phyloP scores from a whole-genome alignment of 73 alveolate genomes.

The Paramecium bursaria region DNA sequence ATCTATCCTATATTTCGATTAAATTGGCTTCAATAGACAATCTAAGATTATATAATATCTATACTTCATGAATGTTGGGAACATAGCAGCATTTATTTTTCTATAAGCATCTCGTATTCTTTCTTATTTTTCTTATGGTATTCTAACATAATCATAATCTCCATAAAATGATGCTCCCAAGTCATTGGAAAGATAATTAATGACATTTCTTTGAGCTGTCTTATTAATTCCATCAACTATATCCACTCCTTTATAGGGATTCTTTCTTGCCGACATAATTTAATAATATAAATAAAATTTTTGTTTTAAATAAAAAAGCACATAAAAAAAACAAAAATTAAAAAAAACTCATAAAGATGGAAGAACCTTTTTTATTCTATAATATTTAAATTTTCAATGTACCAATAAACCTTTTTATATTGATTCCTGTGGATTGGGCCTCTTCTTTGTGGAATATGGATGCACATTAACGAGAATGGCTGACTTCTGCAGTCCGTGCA shows the following conservation, averaged over 20 bases:
- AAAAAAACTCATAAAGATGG: too few relatives aligned
- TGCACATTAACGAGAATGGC: slow-evolving; percentile 48
- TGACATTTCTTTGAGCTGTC: too few relatives aligned
- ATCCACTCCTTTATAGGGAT: too few relatives aligned
- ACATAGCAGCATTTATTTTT: slow-evolving; percentile 4
- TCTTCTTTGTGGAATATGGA: slow-evolving; percentile 28
- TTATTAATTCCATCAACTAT: too few relatives aligned
- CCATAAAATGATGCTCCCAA: too few relatives aligned
- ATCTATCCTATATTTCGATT: slow-evolving; percentile 44
- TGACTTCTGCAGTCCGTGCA: slow-evolving; percentile 30
- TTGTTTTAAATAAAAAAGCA: too few relatives aligned
- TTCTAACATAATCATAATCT: slow-evolving; percentile 41
- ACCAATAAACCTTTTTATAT: slow-evolving; percentile 47
- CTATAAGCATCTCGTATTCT: slow-evolving; percentile 39
- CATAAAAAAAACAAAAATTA: too few relatives aligned
- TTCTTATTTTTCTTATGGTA: slow-evolving; percentile 28
- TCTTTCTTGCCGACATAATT: too few relatives aligned
- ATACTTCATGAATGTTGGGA: slow-evolving; percentile 39
- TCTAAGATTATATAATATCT: neutral
- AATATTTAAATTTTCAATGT: too few relatives aligned
- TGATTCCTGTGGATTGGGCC: neutral
- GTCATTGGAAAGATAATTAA: too few relatives aligned
- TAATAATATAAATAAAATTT: too few relatives aligned
- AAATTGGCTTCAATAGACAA: slow-evolving; percentile 1
- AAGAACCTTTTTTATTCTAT: too few relatives aligned